Evolutionary conservation across 129 eudicot genomes (phyloP).

Genomic region (Centaurea solstitialis): DNA sequence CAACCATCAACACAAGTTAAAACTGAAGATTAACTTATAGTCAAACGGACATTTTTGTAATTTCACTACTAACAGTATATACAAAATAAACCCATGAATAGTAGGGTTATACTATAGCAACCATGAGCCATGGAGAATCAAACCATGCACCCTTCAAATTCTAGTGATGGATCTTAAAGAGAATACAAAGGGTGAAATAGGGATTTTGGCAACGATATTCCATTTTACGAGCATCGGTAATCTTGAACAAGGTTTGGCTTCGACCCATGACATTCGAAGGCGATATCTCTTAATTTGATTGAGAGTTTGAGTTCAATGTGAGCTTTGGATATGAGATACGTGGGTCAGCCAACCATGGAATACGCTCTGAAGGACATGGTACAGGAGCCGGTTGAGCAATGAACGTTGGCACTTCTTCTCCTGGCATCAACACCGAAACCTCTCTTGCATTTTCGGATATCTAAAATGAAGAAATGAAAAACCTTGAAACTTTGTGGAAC

Average conservation of each 20-base stretch:
- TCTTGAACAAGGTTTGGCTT: neutral
- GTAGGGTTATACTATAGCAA: slow-evolving; percentile 23
- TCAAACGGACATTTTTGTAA: slow-evolving; percentile 12
- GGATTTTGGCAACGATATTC: neutral
- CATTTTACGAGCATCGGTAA: neutral
- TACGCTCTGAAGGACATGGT: slow-evolving; percentile 69
- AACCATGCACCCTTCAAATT: slow-evolving; percentile 22
- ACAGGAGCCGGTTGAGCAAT: slow-evolving; percentile 90
- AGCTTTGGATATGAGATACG: slow-evolving; percentile 21
- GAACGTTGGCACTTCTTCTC: slow-evolving; percentile 78
- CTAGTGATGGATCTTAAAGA: slow-evolving; percentile 18
- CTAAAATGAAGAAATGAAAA: slow-evolving; percentile 33
- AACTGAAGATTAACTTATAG: slow-evolving; percentile 12
- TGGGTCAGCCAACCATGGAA: slow-evolving; percentile 61
- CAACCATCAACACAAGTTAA: slow-evolving; percentile 5
- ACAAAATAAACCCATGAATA: slow-evolving; percentile 39
- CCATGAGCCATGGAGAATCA: slow-evolving; percentile 31
- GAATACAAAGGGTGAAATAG: slow-evolving; percentile 12
- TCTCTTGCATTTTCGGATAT: slow-evolving; percentile 57
- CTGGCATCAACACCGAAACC: slow-evolving; percentile 90
- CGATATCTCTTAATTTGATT: slow-evolving; percentile 12
- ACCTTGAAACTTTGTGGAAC: neutral
- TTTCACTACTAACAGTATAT: slow-evolving; percentile 32
- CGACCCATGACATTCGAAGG: neutral
- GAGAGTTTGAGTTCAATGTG: slow-evolving; percentile 25